These are phyloP conservation scores for Coprinopsis cinerea DNA, from an alignment of 768 basidiomycete species.

Conservation along the genomic window DNA sequence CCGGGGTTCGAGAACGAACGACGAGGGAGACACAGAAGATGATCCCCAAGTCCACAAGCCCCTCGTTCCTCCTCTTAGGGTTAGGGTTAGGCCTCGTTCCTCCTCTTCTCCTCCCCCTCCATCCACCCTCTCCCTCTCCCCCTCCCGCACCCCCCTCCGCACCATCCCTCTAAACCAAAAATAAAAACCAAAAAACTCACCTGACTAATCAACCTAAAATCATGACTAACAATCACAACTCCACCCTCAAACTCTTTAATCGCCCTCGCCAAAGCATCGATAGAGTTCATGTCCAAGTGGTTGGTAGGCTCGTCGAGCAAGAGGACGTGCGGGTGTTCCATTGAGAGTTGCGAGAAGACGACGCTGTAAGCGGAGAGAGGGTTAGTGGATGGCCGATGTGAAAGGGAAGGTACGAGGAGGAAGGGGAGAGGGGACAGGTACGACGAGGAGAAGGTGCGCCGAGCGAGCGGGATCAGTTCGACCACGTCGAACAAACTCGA, in stretches of 20 bases:
- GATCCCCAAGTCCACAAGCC: no score
- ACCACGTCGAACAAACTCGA: no score
- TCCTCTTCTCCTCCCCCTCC: no score
- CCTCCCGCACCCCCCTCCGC: neutral
- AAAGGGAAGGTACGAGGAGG: neutral
- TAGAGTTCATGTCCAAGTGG: constrained; percentile 96
- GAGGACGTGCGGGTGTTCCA: constrained; percentile 97
- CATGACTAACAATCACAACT: constrained; percentile 98
- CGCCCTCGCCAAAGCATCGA: constrained; percentile 90
- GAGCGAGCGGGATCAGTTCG: no score
- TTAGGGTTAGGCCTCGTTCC: no score
- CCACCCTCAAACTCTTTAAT: constrained; percentile 98
- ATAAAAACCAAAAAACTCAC: constrained; percentile 3
- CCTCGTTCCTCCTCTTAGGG: no score
- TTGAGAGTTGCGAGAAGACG: constrained; percentile 92
- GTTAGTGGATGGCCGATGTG: neutral
- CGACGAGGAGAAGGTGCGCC: no score
- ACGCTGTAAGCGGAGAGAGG: constrained; percentile 42
- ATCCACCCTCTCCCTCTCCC: no score
- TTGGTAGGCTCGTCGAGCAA: constrained; percentile 94
- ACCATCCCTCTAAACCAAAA: neutral
- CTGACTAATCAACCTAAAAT: constrained; percentile 73
- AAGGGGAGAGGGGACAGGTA: no score
- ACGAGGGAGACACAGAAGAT: no score
- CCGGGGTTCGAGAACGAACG: no score